Evolutionary conservation across 768 basidiomycete genomes (phyloP), one percentile per base, ranked within the genome.

Genomic region (Pulveroboletus sp.): DNA sequence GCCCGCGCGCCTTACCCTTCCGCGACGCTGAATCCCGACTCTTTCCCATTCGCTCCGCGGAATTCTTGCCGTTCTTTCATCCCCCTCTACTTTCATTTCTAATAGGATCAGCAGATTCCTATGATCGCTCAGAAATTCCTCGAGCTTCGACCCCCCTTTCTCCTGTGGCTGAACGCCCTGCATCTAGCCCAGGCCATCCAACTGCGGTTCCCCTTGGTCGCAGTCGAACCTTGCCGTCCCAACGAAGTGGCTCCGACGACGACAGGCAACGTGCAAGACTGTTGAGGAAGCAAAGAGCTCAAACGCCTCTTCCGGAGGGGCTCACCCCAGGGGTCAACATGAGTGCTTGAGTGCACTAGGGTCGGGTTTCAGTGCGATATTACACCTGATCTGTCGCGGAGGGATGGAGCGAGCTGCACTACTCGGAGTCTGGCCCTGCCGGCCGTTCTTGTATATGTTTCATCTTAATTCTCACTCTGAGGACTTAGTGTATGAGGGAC

Each of bases 171-270:
- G 80, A 83, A 58, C 62, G 71, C 40, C 71, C 77, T 24, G 52
- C 65, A 31, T 62, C 70, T 26, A 63, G 58, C 26, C 44, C 61
- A 31, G 51, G 52, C 24, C 70, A 58, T 34, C 64, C 63, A 43
- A 69, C 61, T 31, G 61, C 63, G 13, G 63, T 65, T 9, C 62
- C 71, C 3, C 67, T 69, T 13, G 73, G 70, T 42, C 75, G 86
- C 22, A 86, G 86, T 60, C 76, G 80, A 48, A 89, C 86, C 31
- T 47, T 89, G 39, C 86, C 86, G 56, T 64, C 48, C 12, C 60
- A 60, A 19, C 54, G 59, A 31, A 31, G 48, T 26, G 34, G 47
- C 24, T 19, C 57, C 49, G 67, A 71, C 44, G 72, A 78, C 16
- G 73, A 69, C 42, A 69, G 60, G 56, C 71, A 55, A 49, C 68